phyloP scores from a whole-genome alignment of 257 asterid genomes.

The Capsicum chinense region DNA sequence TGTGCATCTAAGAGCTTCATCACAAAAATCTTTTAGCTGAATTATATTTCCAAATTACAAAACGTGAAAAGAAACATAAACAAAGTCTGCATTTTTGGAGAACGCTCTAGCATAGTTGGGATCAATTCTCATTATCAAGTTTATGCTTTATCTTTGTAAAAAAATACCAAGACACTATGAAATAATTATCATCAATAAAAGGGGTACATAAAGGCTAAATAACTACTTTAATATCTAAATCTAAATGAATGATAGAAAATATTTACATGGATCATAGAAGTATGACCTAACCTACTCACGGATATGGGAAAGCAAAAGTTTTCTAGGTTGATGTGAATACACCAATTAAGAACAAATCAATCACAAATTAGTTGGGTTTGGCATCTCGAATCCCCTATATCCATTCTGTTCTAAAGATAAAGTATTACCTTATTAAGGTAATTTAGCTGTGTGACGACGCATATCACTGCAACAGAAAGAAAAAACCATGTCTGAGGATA shows the following conservation, averaged over 20 bases:
- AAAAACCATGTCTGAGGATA: constrained; percentile 36
- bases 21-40: neutral
- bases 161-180: neutral
- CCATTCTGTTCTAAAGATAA: neutral
- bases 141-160: neutral
- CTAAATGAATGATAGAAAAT: constrained; percentile 3
- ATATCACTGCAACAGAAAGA: constrained; percentile 30
- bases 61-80: constrained; percentile 8
- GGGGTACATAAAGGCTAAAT: neutral
- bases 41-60: neutral
- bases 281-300: neutral
- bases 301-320: neutral
- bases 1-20: neutral
- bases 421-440: constrained; percentile 36
- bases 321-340: neutral
- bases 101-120: neutral
- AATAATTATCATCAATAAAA: neutral
- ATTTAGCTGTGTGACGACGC: constrained; percentile 36
- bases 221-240: neutral
- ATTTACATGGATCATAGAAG: constrained; percentile 17
- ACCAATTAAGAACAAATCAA: neutral
- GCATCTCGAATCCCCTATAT: neutral
- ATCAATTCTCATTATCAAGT: constrained; percentile 8
- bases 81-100: neutral
- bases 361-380: neutral